Base-by-base conservation (phyloP, 441 rosid genomes). In the Pelargonium myrrhifolium region DNA sequence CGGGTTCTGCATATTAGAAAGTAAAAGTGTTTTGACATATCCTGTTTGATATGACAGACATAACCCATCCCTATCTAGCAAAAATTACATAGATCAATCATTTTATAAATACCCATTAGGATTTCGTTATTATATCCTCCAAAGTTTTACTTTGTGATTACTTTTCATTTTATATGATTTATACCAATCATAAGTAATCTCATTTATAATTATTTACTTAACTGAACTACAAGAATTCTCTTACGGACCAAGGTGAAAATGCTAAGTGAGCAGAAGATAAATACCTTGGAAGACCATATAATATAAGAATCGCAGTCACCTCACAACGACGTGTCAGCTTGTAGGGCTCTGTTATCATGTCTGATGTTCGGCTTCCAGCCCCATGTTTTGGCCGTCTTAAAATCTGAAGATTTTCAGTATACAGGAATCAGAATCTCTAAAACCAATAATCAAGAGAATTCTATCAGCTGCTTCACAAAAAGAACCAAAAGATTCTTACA, bases 211-310 rank as follows among this genome's bases (percentile, higher is more conserved):
- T 8, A 37, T 37, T 6, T 8, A 7, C 9, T 37, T 37, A 7
- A 37, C 40, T 37, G 40, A 37, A 37, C 40, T 37, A 8, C 10
- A 37, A 0, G 10, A 8, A 37, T 37, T 37, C 40, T 37, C 40
- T 37, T 7, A 0, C 8, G 1, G 9, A 37, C 9, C 40, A 7
- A 37, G 40, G 40, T 37, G 40, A 7, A 10, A 61, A 68, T 28
- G 65, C 26, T 21, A 56, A 26, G 61, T 63, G 62, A 21, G 62
- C 20, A 47, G 49, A 70, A 64, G 37, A 56, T 21, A 66, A 56
- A 69, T 85, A 94, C 99, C 99, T 89, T 37, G 99, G 99, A 67
- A 95, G 95, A 26, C 99, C 97, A 76, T 83, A 90, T 72, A 95
- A 67, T 65, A 95, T 90, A 75, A 95, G 96, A 80, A 95, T 89